phyloP scores from a whole-genome alignment of 2,329 filamentous ascomycete genomes.

The Claviceps digitariae region DNA sequence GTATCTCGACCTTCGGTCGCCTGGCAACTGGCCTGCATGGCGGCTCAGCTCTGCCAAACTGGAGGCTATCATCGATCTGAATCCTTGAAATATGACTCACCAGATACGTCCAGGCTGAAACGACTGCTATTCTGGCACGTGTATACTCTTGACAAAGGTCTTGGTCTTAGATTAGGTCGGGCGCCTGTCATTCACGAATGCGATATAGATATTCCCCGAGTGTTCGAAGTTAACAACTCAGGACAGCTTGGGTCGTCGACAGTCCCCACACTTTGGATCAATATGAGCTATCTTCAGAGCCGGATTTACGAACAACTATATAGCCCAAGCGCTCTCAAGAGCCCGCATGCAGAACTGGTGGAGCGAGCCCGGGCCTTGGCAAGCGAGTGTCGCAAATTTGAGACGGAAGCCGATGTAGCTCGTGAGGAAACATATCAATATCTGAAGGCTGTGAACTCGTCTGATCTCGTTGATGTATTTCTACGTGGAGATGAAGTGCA shows the following conservation, averaged over 20 bases:
- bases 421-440: slow-evolving; percentile 22
- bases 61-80: slow-evolving; percentile 44
- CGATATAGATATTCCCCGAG: slow-evolving; percentile 39
- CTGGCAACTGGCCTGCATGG: slow-evolving; percentile 48
- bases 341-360: slow-evolving; percentile 25
- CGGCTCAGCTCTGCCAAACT: slow-evolving; percentile 46
- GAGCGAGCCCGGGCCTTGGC: slow-evolving; percentile 26
- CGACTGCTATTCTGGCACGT: slow-evolving; percentile 34
- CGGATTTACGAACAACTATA: slow-evolving; percentile 46
- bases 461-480: slow-evolving; percentile 28
- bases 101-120: slow-evolving; percentile 22
- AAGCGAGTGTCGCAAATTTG: slow-evolving; percentile 23
- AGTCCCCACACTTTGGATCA: slow-evolving; percentile 40
- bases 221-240: slow-evolving; percentile 29
- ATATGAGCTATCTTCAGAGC: slow-evolving; percentile 41
- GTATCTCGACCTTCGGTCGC: slow-evolving; percentile 47
- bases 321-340: slow-evolving; percentile 30
- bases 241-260: slow-evolving; percentile 16
- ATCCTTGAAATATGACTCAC: slow-evolving; percentile 19
- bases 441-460: slow-evolving; percentile 24
- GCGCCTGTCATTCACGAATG: slow-evolving; percentile 44
- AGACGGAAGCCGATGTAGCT: slow-evolving; percentile 21
- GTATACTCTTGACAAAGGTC: slow-evolving; percentile 44
- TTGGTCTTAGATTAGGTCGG: slow-evolving; percentile 46
- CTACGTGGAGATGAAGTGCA: slow-evolving; percentile 34